Evolutionary conservation across 495 filamentous ascomycete genomes (phyloP).

Genomic region (Penicillium pulvis): DNA sequence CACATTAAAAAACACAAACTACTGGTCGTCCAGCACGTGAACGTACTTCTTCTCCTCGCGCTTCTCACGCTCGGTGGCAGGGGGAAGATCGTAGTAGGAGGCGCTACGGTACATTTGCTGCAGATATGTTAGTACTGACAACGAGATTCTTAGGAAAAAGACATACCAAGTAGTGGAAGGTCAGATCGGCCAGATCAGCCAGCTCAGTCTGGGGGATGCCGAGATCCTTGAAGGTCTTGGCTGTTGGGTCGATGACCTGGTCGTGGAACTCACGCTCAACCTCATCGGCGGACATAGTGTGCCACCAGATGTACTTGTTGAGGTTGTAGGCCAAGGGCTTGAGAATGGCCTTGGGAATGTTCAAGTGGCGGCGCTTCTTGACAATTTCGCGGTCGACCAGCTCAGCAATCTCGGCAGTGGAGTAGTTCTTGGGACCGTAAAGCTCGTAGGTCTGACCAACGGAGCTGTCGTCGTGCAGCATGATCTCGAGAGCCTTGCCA

Average conservation of each 20-base stretch:
- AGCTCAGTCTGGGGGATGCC: conserved; percentile 67
- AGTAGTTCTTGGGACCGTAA: conserved; percentile 91
- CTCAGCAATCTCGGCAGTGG: conserved; percentile 79
- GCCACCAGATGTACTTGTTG: conserved; percentile 88
- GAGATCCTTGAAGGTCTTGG: conserved; percentile 95
- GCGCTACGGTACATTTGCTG: conserved; percentile 84
- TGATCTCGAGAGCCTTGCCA: conserved; percentile 79
- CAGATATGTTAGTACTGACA: conserved; percentile 26
- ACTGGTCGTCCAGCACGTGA: conserved; percentile 90
- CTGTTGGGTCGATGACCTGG: conserved; percentile 84
- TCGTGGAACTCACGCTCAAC: conserved; percentile 94
- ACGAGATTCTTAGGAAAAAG: background rate
- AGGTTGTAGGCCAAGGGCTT: conserved; percentile 71
- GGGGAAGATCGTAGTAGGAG: conserved; percentile 87
- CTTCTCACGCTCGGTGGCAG: conserved; percentile 91
- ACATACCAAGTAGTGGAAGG: conserved; percentile 91
- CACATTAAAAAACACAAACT: conserved; percentile 47
- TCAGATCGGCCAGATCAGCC: conserved; percentile 75
- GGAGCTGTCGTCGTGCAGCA: conserved; percentile 87
- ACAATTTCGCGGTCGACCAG: conserved; percentile 89
- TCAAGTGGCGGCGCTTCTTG: conserved; percentile 88
- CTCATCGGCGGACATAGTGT: conserved; percentile 77
- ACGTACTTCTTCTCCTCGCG: conserved; percentile 94
- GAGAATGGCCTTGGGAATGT: conserved; percentile 77
- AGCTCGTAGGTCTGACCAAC: conserved; percentile 92